phyloP scores from a whole-genome alignment of 2,329 filamentous ascomycete genomes.

The Penicillium sp. region DNA sequence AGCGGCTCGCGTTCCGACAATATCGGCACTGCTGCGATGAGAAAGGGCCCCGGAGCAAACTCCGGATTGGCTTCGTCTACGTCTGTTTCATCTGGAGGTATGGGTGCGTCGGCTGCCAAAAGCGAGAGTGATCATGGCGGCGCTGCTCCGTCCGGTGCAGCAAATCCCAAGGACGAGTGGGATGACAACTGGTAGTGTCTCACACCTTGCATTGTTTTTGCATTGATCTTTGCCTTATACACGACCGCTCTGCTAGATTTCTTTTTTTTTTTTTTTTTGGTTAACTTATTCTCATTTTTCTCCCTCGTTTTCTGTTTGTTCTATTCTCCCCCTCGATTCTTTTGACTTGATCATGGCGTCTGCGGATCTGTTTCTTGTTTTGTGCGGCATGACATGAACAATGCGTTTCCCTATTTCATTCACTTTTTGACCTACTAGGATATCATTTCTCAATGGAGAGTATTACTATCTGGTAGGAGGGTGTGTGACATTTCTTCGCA shows the following conservation, averaged over 20 bases:
- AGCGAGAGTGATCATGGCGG: conserved; percentile 14
- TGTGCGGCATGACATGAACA: too few species aligned
- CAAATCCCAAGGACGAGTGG: conserved; percentile 54
- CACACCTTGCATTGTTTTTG: conserved; percentile 1
- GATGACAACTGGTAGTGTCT: conserved; percentile 45
- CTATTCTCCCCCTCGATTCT: too few species aligned
- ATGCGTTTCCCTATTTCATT: too few species aligned
- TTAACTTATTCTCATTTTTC: too few species aligned
- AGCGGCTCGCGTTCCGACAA: conserved; percentile 41
- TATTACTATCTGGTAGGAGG: too few species aligned
- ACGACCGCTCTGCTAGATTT: not conserved
- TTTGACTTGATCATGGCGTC: too few species aligned
- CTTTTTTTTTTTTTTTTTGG: too few species aligned
- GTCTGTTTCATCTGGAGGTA: conserved; percentile 12
- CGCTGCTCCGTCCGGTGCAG: conserved; percentile 14
- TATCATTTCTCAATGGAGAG: too few species aligned
- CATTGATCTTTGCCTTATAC: not conserved
- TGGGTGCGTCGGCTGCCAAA: conserved; percentile 16
- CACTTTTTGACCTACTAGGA: too few species aligned
- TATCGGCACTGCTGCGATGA: conserved; percentile 61
- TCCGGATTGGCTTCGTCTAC: conserved; percentile 10
- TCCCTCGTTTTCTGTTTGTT: too few species aligned
- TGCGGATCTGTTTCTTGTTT: too few species aligned
- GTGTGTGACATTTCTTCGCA: too few species aligned
- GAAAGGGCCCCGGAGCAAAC: conserved; percentile 35